A percentile compares a stretch with the other conserved stretches of the same genome.
Conservation (phyloP, 2,329 filamentous ascomycete genomes). For the Penicillium sp. region DNA sequence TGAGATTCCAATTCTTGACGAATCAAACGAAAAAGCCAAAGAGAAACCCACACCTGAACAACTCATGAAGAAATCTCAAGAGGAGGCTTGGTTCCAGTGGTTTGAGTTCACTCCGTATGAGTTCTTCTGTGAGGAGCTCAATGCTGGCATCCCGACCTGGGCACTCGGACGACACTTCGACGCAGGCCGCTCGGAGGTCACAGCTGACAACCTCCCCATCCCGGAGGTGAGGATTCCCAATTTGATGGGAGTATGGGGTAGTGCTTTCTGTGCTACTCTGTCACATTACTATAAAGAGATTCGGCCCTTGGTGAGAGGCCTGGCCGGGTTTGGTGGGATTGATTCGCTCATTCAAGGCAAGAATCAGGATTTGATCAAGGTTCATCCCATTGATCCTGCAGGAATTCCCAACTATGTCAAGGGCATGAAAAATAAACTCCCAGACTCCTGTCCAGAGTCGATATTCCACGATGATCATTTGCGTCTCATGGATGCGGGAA, state of each 20-base stretch:
- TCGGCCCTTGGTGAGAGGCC: constrained; percentile 73
- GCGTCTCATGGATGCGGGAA: constrained; percentile 92
- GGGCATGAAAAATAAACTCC: constrained; percentile 75
- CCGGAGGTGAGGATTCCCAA: constrained; percentile 84
- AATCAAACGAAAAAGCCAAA: constrained; percentile 31
- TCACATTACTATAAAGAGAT: constrained; percentile 96
- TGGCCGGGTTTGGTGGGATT: constrained; percentile 74
- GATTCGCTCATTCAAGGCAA: constrained; percentile 81
- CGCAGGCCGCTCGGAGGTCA: constrained; percentile 66
- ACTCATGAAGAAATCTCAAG: constrained; percentile 50
- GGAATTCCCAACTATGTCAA: constrained; percentile 86
- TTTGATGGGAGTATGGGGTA: constrained; percentile 93
- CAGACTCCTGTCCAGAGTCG: constrained; percentile 74
- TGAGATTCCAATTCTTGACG: constrained; percentile 74
- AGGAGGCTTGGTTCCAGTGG: constrained; percentile 95
- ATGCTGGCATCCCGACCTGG: constrained; percentile 93
- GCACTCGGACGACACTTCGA: constrained; percentile 82
- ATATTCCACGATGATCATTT: constrained; percentile 72
- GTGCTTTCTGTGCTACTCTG: constrained; percentile 91
- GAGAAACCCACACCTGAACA: constrained; percentile 33
- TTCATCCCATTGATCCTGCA: constrained; percentile 93
- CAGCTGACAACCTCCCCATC: constrained; percentile 66
- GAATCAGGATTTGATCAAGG: constrained; percentile 81
- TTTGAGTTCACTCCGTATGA: constrained; percentile 95
- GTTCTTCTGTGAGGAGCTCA: constrained; percentile 90